Evolutionary conservation across 345 rosid genomes (phyloP).

Genomic region (Geranium brycei): DNA sequence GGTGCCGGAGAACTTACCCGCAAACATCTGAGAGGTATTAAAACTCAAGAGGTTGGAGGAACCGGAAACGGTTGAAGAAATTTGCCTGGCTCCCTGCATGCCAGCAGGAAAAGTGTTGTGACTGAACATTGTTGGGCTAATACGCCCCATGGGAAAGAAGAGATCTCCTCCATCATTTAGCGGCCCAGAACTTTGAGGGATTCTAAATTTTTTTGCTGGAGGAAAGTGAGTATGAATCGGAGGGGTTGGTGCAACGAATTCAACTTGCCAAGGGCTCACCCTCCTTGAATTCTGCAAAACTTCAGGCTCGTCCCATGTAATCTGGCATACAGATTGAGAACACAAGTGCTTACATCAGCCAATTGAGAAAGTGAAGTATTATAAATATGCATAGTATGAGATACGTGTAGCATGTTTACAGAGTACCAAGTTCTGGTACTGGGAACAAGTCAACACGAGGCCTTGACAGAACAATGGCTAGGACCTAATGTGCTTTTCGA

Average conservation of each 20-base stretch:
- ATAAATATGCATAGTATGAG: not conserved
- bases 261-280: conserved; percentile 89
- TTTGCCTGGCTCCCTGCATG: conserved; percentile 99
- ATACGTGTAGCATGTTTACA: too few species aligned
- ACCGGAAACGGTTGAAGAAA: conserved; percentile 29
- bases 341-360: not conserved
- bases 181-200: conserved; percentile 10
- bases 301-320: conserved; percentile 88
- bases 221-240: conserved; percentile 23
- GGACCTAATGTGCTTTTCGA: too few species aligned
- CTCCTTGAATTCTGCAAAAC: conserved; percentile 48
- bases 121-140: conserved; percentile 17
- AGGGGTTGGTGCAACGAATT: conserved; percentile 25
- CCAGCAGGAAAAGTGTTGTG: conserved; percentile 72
- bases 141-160: conserved; percentile 20
- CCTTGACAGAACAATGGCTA: too few species aligned
- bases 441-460: too few species aligned
- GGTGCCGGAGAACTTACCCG: conserved; percentile 25
- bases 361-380: not conserved
- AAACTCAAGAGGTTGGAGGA: conserved; percentile 31
- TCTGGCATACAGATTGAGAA: conserved; percentile 21
- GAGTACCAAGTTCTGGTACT: too few species aligned
- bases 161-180: conserved; percentile 8
- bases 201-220: conserved; percentile 47
- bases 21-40: conserved; percentile 23